These are phyloP conservation scores for Hymenoscyphus occultus DNA, from an alignment of 2,329 filamentous ascomycete species.

Conservation along the genomic window DNA sequence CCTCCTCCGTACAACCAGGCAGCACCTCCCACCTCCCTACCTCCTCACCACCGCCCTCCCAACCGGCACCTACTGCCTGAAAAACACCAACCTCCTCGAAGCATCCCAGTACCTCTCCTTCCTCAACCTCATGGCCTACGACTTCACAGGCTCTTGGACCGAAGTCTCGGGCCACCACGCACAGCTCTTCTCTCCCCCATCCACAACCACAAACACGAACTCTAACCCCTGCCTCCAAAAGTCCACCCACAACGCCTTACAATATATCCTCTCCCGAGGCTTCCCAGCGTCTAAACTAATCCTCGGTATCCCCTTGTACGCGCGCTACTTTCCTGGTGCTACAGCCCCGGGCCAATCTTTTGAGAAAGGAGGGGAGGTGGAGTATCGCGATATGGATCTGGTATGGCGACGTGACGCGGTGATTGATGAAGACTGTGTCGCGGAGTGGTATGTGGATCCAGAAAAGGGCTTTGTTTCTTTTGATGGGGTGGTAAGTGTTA, in stretches of 20 bases:
- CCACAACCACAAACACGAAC: too few species aligned
- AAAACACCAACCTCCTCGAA: conserved; percentile 4
- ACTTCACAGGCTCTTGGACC: conserved; percentile 3
- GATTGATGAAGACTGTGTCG: not conserved
- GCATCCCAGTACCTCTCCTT: not conserved
- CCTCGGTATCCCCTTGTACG: conserved; percentile 3
- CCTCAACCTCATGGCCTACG: conserved; percentile 10
- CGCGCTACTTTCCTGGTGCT: not conserved
- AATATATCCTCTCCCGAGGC: not conserved
- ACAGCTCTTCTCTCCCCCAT: not conserved
- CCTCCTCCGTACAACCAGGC: not conserved
- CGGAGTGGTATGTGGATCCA: not conserved
- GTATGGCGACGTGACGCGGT: not conserved
- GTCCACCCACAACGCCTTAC: not conserved
- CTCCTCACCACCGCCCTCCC: conserved; percentile 4
- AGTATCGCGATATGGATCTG: not conserved
- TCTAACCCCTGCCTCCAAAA: not conserved
- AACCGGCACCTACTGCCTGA: conserved; percentile 3
- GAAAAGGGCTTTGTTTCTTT: conserved; percentile 9
- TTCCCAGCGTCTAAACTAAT: conserved; percentile 1
- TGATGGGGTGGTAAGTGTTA: not conserved
- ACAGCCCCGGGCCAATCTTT: not conserved
- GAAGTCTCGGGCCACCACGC: conserved; percentile 6
- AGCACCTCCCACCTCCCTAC: not conserved
- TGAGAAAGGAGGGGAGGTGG: not conserved